Conservation (phyloP, 1,284 basidiomycete species). For the Ustilago tritici region DNA sequence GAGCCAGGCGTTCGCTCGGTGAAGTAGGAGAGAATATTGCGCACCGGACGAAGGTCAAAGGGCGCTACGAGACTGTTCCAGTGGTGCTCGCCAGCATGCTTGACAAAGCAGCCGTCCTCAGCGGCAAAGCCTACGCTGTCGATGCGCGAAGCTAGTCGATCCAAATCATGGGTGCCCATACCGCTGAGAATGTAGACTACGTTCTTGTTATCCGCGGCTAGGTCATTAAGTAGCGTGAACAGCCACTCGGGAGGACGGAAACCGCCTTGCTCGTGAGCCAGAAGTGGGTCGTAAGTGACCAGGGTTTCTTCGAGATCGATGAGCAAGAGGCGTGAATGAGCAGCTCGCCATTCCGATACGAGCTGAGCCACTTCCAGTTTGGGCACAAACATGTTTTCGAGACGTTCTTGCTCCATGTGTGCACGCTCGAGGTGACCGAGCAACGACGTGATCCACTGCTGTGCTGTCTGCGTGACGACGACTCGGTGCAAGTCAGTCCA, state of each 20-base stretch:
- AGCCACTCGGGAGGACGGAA: slow-evolving; percentile 75
- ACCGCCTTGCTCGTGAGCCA: slow-evolving; percentile 67
- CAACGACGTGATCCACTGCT: slow-evolving; percentile 84
- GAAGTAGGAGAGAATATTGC: slow-evolving; percentile 82
- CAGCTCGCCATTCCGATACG: slow-evolving; percentile 70
- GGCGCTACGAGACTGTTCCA: slow-evolving; percentile 86
- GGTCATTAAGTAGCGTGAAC: slow-evolving; percentile 75
- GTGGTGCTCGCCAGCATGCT: slow-evolving; percentile 71
- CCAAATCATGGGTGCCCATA: slow-evolving; percentile 76
- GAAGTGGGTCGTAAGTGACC: slow-evolving; percentile 71
- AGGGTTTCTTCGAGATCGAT: slow-evolving; percentile 85
- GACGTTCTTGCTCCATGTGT: slow-evolving; percentile 63
- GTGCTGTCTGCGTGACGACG: slow-evolving; percentile 87
- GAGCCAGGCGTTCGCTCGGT: slow-evolving; percentile 86
- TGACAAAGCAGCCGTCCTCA: slow-evolving; percentile 88
- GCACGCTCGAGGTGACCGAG: slow-evolving; percentile 71
- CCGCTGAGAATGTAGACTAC: slow-evolving; percentile 87
- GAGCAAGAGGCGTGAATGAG: slow-evolving; percentile 77
- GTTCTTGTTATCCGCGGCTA: slow-evolving; percentile 78
- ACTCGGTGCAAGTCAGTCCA: slow-evolving; percentile 89
- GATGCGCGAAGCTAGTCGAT: slow-evolving; percentile 74
- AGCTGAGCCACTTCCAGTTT: slow-evolving; percentile 67
- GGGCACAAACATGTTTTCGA: slow-evolving; percentile 64
- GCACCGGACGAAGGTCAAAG: slow-evolving; percentile 79
- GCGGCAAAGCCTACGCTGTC: slow-evolving; percentile 83